Evolutionary conservation across 2,329 filamentous ascomycete species (phyloP).

Genomic region (Hypoxylon sp.): DNA sequence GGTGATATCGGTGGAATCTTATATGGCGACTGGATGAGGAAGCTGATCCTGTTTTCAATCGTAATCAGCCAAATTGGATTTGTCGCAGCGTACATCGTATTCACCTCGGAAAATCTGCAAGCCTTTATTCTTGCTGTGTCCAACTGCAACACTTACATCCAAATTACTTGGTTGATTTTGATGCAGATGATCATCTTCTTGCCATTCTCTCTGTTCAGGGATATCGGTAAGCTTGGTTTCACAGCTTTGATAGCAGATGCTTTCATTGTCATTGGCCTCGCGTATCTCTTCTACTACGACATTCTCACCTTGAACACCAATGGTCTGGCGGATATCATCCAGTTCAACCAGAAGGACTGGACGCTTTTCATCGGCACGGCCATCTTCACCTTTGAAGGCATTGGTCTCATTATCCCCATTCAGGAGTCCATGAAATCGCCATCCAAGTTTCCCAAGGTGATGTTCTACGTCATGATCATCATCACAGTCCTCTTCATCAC

Average conservation of each 20-base stretch:
- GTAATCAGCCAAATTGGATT: conserved; percentile 97
- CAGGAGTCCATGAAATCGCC: conserved; percentile 97
- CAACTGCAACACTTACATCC: conserved; percentile 85
- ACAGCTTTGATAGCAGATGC: conserved; percentile 93
- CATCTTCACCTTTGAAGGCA: conserved; percentile 98
- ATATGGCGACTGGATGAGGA: conserved; percentile 91
- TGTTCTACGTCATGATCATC: conserved; percentile 92
- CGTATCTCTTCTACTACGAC: conserved; percentile 97
- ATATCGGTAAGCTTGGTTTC: conserved; percentile 97
- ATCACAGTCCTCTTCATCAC: conserved; percentile 92
- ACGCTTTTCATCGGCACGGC: conserved; percentile 98
- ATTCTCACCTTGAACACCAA: conserved; percentile 82
- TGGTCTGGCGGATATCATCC: conserved; percentile 85
- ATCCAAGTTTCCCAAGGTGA: conserved; percentile 88
- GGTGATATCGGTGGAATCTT: conserved; percentile 95
- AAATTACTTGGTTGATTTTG: conserved; percentile 90
- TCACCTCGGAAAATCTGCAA: conserved; percentile 94
- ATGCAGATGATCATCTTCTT: conserved; percentile 97
- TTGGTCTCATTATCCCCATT: conserved; percentile 97
- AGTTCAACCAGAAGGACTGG: conserved; percentile 94
- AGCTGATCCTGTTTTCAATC: conserved; percentile 88
- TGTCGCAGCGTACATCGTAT: conserved; percentile 95
- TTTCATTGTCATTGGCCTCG: conserved; percentile 91
- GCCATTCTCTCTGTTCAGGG: conserved; percentile 91
- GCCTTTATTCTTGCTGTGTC: conserved; percentile 94